phyloP scores from a whole-genome alignment of 768 basidiomycete species.

The Ramaria sp. region DNA sequence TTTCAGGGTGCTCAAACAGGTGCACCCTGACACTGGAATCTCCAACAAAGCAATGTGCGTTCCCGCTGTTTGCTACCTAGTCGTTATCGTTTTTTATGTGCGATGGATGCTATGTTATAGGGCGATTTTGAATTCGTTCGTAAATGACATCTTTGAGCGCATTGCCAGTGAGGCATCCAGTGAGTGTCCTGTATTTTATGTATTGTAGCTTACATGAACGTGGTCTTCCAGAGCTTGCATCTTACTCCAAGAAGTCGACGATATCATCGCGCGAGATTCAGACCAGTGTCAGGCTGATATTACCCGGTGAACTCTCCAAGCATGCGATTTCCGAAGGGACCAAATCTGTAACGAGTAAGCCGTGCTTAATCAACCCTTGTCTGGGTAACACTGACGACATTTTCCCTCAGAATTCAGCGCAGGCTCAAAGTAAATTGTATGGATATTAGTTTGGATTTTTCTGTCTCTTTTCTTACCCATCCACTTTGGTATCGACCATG shows the following conservation, averaged over 20 bases:
- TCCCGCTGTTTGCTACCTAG: neutral
- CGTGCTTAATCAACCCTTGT: neutral
- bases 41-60: constrained; percentile 69
- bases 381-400: neutral
- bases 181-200: constrained; percentile 21
- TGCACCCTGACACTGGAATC: constrained; percentile 90
- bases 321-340: constrained; percentile 84
- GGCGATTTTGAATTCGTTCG: constrained; percentile 73
- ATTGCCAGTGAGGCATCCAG: constrained; percentile 67
- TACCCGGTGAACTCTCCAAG: constrained; percentile 79
- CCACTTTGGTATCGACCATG: neutral
- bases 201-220: neutral
- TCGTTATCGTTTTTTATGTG: neutral
- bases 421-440: constrained; percentile 5
- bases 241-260: constrained; percentile 83
- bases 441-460: neutral
- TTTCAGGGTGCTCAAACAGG: constrained; percentile 68
- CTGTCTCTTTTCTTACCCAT: neutral
- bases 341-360: constrained; percentile 57
- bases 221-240: constrained; percentile 49
- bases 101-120: neutral
- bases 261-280: constrained; percentile 90
- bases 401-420: constrained; percentile 4
- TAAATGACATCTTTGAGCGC: constrained; percentile 77
- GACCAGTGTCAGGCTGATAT: constrained; percentile 71